These are phyloP conservation scores for Margaritispora aquatica DNA, from an alignment of 495 filamentous ascomycete species.

Conservation along the genomic window DNA sequence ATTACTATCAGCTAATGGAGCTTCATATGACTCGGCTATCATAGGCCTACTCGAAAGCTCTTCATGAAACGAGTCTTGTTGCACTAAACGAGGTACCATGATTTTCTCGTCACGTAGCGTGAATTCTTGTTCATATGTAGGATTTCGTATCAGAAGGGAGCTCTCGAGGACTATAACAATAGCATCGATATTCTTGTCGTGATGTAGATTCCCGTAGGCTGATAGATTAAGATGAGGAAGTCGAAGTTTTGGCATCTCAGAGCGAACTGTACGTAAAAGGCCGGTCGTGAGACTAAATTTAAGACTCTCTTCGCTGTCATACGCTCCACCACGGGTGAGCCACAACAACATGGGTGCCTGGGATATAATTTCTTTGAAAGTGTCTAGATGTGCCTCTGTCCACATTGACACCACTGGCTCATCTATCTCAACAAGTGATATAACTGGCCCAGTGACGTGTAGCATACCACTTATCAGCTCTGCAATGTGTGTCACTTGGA, in stretches of 20 bases:
- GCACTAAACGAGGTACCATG: background rate
- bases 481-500: background rate
- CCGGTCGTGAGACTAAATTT: constrained; percentile 5
- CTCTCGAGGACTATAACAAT: background rate
- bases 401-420: background rate
- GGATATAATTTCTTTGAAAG: background rate
- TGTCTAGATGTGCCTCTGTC: background rate
- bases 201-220: background rate
- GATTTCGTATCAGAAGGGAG: background rate
- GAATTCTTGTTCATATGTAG: background rate
- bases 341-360: constrained; percentile 1
- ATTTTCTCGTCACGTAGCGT: background rate
- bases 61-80: constrained; percentile 2
- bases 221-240: constrained; percentile 6
- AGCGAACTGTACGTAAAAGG: background rate
- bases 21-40: background rate
- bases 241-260: constrained; percentile 4
- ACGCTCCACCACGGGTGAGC: constrained; percentile 2
- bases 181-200: background rate
- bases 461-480: background rate
- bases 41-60: background rate
- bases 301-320: constrained; percentile 3
- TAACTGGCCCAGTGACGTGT: background rate
- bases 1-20: background rate
- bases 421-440: constrained; percentile 4